These are phyloP conservation scores for Candida maris DNA, from an alignment of 805 yeast species.

Conservation along the genomic window DNA sequence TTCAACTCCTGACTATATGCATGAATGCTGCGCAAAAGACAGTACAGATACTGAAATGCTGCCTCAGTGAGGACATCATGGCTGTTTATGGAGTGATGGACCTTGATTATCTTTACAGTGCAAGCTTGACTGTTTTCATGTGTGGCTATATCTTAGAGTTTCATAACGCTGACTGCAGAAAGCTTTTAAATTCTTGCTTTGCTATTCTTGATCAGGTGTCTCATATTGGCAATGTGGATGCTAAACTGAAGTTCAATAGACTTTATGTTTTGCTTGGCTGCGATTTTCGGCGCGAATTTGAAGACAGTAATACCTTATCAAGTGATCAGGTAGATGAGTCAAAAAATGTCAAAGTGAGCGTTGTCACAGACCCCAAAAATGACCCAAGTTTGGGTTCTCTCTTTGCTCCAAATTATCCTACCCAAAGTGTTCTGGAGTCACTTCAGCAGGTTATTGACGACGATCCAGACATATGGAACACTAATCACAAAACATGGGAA, in stretches of 20 bases:
- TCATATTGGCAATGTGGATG: slow-evolving; percentile 19
- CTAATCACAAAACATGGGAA: slow-evolving; percentile 20
- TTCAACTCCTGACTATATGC: slow-evolving; percentile 23
- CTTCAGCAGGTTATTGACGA: slow-evolving; percentile 19
- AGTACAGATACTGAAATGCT: slow-evolving; percentile 13
- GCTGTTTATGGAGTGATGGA: slow-evolving; percentile 30
- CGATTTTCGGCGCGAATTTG: not conserved
- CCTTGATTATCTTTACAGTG: slow-evolving; percentile 27
- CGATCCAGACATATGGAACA: slow-evolving; percentile 23
- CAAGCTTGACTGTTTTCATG: slow-evolving; percentile 26
- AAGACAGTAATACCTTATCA: too few species aligned
- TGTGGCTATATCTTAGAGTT: slow-evolving; percentile 23
- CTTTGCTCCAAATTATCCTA: not conserved
- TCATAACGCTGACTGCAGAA: slow-evolving; percentile 13
- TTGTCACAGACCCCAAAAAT: not conserved
- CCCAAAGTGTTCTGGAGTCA: slow-evolving; percentile 12
- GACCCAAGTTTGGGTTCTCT: slow-evolving; percentile 1
- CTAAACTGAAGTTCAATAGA: slow-evolving; percentile 16
- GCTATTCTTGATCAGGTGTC: slow-evolving; percentile 18
- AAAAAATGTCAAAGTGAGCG: not conserved
- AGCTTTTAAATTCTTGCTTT: slow-evolving; percentile 18
- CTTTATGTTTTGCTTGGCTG: slow-evolving; percentile 16
- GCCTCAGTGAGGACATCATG: slow-evolving; percentile 19
- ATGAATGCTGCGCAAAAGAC: slow-evolving; percentile 27
- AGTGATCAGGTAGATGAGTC: not conserved